Evolutionary conservation across 1,139 yeast genomes (phyloP).

Genomic region (Geotrichum restrictum): DNA sequence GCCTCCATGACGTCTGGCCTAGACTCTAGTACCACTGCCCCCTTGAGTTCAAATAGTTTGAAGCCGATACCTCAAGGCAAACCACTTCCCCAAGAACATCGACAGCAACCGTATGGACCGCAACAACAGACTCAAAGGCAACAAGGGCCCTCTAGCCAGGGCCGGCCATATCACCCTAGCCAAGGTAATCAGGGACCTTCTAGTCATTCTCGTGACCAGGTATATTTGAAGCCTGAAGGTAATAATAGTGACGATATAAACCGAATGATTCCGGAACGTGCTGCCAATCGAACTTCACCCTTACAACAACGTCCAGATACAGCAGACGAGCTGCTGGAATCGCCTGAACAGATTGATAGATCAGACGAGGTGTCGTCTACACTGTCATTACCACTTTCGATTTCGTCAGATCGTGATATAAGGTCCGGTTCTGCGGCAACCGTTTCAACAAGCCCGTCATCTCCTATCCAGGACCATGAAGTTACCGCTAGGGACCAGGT

Average conservation of each 20-base stretch:
- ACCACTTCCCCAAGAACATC: background rate
- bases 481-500: too few relatives aligned
- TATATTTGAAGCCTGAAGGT: background rate
- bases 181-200: background rate
- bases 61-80: background rate
- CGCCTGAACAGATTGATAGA: background rate
- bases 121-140: background rate
- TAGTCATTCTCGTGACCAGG: background rate
- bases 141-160: background rate
- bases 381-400: background rate
- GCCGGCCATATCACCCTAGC: background rate
- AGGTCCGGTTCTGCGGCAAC: conserved; percentile 9
- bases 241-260: background rate
- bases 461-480: background rate
- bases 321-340: background rate
- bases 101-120: background rate
- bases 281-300: background rate
- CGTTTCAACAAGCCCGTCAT: conserved; percentile 8
- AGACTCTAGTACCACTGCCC: conserved; percentile 1
- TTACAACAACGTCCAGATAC: background rate
- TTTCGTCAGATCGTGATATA: conserved; percentile 2
- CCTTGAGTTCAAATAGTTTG: background rate
- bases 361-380: conserved; percentile 2
- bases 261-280: background rate
- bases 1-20: conserved; percentile 6